A percentile compares a stretch with the other conserved stretches of the same genome.
These are phyloP conservation scores for Ilex paraguariensis DNA, from an alignment of 305 asterid genomes.

Conservation along the genomic window DNA sequence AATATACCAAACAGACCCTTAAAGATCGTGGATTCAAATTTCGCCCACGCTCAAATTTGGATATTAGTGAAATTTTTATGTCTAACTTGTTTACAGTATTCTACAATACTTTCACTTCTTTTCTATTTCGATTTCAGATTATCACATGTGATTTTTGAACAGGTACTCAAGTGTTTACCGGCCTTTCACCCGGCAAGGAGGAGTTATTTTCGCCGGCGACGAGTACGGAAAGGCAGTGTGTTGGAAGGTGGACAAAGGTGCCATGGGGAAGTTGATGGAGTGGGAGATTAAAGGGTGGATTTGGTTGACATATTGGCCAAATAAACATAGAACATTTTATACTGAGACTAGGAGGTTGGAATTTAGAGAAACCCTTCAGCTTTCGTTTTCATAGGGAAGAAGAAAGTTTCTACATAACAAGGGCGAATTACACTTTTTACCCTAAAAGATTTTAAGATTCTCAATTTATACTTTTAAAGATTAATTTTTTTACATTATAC, in stretches of 20 bases:
- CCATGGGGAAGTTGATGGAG: conserved; percentile 57
- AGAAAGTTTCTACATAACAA: too few species aligned
- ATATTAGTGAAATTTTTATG: too few species aligned
- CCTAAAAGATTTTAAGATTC: too few species aligned
- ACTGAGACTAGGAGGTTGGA: conserved; percentile 71
- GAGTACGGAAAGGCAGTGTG: conserved; percentile 83
- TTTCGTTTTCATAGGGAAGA: conserved; percentile 17
- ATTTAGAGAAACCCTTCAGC: conserved; percentile 51
- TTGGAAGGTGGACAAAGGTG: conserved; percentile 63
- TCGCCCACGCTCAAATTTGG: too few species aligned
- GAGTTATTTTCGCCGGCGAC: conserved; percentile 77
- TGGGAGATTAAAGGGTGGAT: conserved; percentile 83
- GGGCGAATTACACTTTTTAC: too few species aligned
- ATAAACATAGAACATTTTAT: conserved; percentile 50
- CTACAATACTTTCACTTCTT: too few species aligned
- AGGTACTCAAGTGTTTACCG: conserved; percentile 56
- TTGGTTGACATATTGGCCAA: conserved; percentile 95
- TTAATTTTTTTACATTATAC: too few species aligned
- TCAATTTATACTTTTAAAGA: too few species aligned
- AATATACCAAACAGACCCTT: too few species aligned
- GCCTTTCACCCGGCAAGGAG: conserved; percentile 75
- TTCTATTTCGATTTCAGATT: too few species aligned
- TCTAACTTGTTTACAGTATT: too few species aligned
- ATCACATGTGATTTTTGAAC: conserved; percentile 14
- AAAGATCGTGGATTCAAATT: too few species aligned